Conservation (phyloP, 2,329 filamentous ascomycete genomes). For the Cryphonectria japonica region DNA sequence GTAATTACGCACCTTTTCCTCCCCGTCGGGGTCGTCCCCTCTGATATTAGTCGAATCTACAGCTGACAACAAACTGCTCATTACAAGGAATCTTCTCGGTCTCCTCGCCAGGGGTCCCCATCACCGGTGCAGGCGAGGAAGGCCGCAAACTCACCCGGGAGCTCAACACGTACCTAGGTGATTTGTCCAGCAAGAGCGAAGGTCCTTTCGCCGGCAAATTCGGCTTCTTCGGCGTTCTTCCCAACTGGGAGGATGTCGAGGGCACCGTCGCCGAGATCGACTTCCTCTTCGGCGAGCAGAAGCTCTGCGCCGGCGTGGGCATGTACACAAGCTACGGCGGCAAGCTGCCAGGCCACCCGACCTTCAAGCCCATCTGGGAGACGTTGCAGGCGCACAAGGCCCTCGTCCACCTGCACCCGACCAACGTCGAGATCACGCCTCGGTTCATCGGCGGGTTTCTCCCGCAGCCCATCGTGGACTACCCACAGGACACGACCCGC, state of each 20-base stretch:
- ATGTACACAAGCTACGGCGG: conserved; percentile 34
- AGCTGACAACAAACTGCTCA: conserved; percentile 29
- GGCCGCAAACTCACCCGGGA: conserved; percentile 24
- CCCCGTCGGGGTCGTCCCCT: not conserved
- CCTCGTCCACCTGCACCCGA: conserved; percentile 36
- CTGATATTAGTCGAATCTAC: not conserved
- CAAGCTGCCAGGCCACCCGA: conserved; percentile 32
- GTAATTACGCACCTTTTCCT: conserved; percentile 1
- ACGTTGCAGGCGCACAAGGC: conserved; percentile 33
- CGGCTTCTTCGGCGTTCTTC: conserved; percentile 36
- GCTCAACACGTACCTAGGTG: conserved; percentile 26
- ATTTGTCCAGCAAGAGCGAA: conserved; percentile 17
- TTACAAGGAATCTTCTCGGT: conserved; percentile 37
- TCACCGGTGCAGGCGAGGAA: conserved; percentile 25
- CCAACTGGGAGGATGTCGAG: conserved; percentile 35
- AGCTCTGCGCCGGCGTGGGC: conserved; percentile 33
- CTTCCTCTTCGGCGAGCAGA: conserved; percentile 33
- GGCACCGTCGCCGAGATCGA: conserved; percentile 34
- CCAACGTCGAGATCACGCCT: conserved; percentile 24
- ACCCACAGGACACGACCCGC: conserved; percentile 48
- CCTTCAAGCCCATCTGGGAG: conserved; percentile 36
- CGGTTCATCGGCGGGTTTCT: conserved; percentile 28
- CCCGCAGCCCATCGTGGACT: conserved; percentile 39
- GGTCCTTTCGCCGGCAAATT: conserved; percentile 23
- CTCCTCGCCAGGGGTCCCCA: conserved; percentile 26